These are phyloP conservation scores for Psilocybe sp. DNA, from an alignment of 768 basidiomycete genomes.

Conservation along the genomic window DNA sequence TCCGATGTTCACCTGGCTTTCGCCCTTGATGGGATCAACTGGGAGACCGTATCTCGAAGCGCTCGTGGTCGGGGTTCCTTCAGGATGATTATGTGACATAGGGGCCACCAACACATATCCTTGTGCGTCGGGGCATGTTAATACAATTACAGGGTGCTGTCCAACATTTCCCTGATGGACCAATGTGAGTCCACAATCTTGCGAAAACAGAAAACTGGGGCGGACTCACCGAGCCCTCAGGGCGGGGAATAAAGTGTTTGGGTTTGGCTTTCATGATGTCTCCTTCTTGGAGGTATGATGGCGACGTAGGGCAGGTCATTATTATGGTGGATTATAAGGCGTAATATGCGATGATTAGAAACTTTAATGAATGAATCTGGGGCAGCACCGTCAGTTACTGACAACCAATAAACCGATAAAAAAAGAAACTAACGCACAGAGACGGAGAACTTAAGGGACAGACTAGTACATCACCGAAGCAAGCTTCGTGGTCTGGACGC, in stretches of 20 bases:
- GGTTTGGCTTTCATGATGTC: constrained; percentile 26
- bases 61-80: constrained; percentile 19
- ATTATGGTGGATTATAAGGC: constrained; percentile 5
- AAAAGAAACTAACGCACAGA: too few species aligned
- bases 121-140: constrained; percentile 15
- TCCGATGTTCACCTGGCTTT: constrained; percentile 22
- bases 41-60: constrained; percentile 23
- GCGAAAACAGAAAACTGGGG: not conserved
- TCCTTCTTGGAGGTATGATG: constrained; percentile 16
- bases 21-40: constrained; percentile 23
- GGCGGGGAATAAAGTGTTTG: constrained; percentile 23
- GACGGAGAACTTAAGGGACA: too few species aligned
- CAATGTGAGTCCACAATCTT: not conserved
- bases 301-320: constrained; percentile 13
- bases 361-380: not conserved
- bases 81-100: constrained; percentile 23
- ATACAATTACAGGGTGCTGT: constrained; percentile 22
- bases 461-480: too few species aligned
- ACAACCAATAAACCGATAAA: too few species aligned
- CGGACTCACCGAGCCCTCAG: constrained; percentile 19
- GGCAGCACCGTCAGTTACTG: not conserved
- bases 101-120: constrained; percentile 20
- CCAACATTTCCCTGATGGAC: constrained; percentile 20
- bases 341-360: not conserved
- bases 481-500: too few species aligned